phyloP scores from a whole-genome alignment of 2,329 filamentous ascomycete species.

The Fusarium praegraminearum region DNA sequence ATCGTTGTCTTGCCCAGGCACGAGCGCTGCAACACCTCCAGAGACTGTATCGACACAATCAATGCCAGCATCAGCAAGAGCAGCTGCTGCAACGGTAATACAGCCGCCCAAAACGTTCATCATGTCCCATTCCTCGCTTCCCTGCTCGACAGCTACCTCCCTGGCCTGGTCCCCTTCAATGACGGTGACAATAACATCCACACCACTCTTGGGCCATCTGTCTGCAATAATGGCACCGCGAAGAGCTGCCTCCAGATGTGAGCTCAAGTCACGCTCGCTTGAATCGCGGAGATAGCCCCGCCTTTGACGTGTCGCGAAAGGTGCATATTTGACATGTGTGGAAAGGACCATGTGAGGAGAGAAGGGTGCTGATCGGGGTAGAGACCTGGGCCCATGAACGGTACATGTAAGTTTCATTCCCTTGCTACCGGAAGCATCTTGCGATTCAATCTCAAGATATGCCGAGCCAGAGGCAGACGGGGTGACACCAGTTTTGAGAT shows the following conservation, averaged over 20 bases:
- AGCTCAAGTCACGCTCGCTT: constrained; percentile 87
- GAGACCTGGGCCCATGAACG: constrained; percentile 90
- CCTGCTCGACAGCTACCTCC: constrained; percentile 60
- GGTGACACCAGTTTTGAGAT: constrained; percentile 90
- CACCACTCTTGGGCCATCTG: constrained; percentile 96
- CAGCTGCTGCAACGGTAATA: constrained; percentile 92
- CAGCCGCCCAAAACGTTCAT: constrained; percentile 94
- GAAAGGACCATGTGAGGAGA: constrained; percentile 91
- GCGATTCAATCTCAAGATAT: constrained; percentile 77
- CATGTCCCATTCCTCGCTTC: constrained; percentile 80
- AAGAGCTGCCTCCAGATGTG: constrained; percentile 91
- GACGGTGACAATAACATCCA: constrained; percentile 94
- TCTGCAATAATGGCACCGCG: constrained; percentile 92
- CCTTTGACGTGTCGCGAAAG: constrained; percentile 86
- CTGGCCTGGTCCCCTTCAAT: constrained; percentile 91
- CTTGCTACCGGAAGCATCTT: constrained; percentile 62
- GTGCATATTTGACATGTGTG: constrained; percentile 95
- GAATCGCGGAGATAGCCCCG: constrained; percentile 88
- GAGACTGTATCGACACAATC: constrained; percentile 93
- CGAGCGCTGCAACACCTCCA: constrained; percentile 88
- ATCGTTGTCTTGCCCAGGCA: constrained; percentile 56
- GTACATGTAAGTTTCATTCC: constrained; percentile 93
- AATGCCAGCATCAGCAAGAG: constrained; percentile 93
- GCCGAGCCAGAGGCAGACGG: constrained; percentile 95
- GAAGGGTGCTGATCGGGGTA: constrained; percentile 91